phyloP scores from a whole-genome alignment of 164 flowering plant genomes.

The Umbellularia californica region DNA sequence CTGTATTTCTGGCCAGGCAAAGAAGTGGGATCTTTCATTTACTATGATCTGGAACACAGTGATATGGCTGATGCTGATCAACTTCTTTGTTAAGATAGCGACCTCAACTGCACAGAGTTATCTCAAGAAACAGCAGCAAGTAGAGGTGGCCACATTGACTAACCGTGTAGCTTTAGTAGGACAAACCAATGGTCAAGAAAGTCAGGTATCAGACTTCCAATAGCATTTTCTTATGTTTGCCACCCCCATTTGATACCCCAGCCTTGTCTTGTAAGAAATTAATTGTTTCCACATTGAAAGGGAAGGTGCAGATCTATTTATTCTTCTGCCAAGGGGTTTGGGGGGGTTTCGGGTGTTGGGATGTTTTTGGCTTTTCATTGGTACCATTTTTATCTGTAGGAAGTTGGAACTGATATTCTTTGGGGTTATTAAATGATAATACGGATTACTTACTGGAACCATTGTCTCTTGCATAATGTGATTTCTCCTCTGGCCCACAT shows the following conservation, averaged over 20 bases:
- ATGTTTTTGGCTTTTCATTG: not conserved
- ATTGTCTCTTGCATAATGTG: not conserved
- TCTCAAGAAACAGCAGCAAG: constrained; percentile 71
- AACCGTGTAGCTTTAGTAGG: not conserved
- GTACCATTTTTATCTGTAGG: not conserved
- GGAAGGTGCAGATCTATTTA: constrained; percentile 4
- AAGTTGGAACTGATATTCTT: not conserved
- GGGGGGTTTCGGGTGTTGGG: not conserved
- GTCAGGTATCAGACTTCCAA: not conserved
- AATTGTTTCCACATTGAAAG: not conserved
- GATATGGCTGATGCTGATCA: constrained; percentile 84
- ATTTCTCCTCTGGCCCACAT: not conserved
- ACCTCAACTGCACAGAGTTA: constrained; percentile 72
- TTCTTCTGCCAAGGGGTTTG: not conserved
- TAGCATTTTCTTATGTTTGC: too few species aligned
- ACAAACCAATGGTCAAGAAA: not conserved
- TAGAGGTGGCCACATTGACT: constrained; percentile 40
- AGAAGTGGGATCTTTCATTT: constrained; percentile 75
- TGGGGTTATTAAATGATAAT: not conserved
- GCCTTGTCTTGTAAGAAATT: not conserved
- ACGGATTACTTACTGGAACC: not conserved
- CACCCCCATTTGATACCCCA: not conserved
- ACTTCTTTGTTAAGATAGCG: constrained; percentile 79
- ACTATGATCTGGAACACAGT: constrained; percentile 74
- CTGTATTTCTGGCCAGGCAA: constrained; percentile 39